Evolutionary conservation across 2,329 filamentous ascomycete species (phyloP).

Genomic region (Didymella segeticola): DNA sequence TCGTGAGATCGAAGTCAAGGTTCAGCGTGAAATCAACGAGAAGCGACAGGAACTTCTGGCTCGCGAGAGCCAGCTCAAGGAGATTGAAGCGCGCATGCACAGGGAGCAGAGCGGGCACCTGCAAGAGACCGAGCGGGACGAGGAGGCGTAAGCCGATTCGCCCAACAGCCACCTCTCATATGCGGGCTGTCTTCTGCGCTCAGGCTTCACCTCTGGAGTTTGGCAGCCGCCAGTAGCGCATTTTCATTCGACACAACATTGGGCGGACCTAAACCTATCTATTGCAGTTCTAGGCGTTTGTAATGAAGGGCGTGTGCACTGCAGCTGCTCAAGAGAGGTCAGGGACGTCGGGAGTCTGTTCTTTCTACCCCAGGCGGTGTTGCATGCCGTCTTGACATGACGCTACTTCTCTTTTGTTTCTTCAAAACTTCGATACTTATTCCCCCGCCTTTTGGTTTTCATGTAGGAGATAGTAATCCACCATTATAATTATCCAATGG

Average conservation of each 20-base stretch:
- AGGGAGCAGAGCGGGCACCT: slow-evolving; percentile 70
- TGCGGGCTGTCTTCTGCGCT: slow-evolving; percentile 12
- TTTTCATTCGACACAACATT: slow-evolving; percentile 33
- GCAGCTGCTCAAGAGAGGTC: slow-evolving; percentile 33
- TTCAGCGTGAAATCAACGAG: slow-evolving; percentile 99
- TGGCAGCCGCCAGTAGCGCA: slow-evolving; percentile 35
- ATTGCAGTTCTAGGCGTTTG: slow-evolving; percentile 44
- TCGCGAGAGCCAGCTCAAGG: slow-evolving; percentile 96
- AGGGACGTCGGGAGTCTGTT: slow-evolving; percentile 36
- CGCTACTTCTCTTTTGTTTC: slow-evolving; percentile 50
- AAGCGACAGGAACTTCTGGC: slow-evolving; percentile 98
- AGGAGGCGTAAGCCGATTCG: slow-evolving; percentile 35
- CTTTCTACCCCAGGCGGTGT: slow-evolving; percentile 39
- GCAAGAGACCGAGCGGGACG: slow-evolving; percentile 42
- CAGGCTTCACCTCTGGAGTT: slow-evolving; percentile 13
- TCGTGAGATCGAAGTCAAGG: slow-evolving; percentile 98
- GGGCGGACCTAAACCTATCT: slow-evolving; percentile 31
- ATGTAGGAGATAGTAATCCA: slow-evolving; percentile 51
- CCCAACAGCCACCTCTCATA: slow-evolving; percentile 7
- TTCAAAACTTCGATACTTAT: slow-evolving; percentile 51
- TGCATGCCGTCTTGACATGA: slow-evolving; percentile 41
- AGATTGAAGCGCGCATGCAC: slow-evolving; percentile 98
- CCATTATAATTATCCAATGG: slow-evolving; percentile 46
- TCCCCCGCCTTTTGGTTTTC: slow-evolving; percentile 48
- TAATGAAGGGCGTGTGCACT: slow-evolving; percentile 39